phyloP scores from a whole-genome alignment of 805 yeast genomes.

The Yamadazyma endophytica region DNA sequence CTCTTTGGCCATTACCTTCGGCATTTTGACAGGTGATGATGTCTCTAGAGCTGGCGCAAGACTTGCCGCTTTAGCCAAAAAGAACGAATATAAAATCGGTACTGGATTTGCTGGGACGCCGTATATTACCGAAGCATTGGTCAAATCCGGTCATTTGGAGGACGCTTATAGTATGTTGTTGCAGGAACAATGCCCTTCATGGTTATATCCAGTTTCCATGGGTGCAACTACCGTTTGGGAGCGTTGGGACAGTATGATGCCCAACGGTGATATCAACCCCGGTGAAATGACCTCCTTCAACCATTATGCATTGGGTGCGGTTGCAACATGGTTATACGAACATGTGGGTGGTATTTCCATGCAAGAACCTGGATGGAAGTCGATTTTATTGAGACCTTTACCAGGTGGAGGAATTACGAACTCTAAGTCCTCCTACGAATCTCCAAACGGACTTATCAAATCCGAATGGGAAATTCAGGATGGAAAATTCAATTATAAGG shows the following conservation, averaged over 20 bases:
- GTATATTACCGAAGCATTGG: constrained; percentile 16
- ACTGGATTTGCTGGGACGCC: constrained; percentile 25
- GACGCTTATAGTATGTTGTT: constrained; percentile 17
- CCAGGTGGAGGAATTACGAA: constrained; percentile 6
- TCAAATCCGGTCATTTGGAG: constrained; percentile 12
- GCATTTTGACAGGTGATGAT: constrained; percentile 10
- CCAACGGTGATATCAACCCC: constrained; percentile 19
- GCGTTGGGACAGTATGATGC: constrained; percentile 23
- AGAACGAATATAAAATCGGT: constrained; percentile 9
- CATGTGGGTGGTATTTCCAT: neutral
- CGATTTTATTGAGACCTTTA: neutral
- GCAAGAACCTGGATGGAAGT: neutral
- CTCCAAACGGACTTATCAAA: constrained; percentile 9
- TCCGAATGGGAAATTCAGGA: constrained; percentile 9
- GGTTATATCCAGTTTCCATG: constrained; percentile 22
- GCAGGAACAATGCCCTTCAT: constrained; percentile 17
- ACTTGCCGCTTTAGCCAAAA: constrained; percentile 2
- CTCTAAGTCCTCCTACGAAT: constrained; percentile 7
- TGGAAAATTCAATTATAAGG: constrained; percentile 6
- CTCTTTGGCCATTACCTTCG: constrained; percentile 15
- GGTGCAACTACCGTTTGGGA: constrained; percentile 25
- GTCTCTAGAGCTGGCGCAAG: constrained; percentile 14
- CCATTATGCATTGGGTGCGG: neutral
- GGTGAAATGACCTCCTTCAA: constrained; percentile 24
- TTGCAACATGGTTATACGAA: neutral